Percentiles rank a stretch among this genome's conserved stretches.
Evolutionary conservation across 805 yeast species (phyloP).

Genomic region (Ogataea polymorpha): DNA sequence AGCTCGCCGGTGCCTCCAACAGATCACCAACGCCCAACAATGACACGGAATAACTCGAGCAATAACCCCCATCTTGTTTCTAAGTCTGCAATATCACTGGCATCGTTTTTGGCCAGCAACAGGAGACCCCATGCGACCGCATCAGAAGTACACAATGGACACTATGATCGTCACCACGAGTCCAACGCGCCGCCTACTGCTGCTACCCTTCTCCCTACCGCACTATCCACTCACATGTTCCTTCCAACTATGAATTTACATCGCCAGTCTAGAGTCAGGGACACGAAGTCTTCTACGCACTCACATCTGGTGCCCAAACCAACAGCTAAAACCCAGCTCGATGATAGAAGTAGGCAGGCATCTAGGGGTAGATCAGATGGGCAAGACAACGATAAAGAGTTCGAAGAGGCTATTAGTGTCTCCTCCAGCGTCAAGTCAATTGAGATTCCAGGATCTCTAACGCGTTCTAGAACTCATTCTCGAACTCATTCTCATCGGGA

Average conservation of each 20-base stretch:
- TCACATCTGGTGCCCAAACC: conserved; percentile 4
- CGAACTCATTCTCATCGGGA: conserved; percentile 7
- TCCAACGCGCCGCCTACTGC: conserved; percentile 64
- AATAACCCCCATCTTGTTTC: conserved; percentile 31
- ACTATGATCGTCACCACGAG: conserved; percentile 36
- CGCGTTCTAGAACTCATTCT: conserved; percentile 7
- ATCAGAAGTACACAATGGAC: conserved; percentile 13
- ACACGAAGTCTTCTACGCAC: neutral
- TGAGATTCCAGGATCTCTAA: conserved; percentile 27
- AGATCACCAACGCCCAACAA: conserved; percentile 12
- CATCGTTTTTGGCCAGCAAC: conserved; percentile 38
- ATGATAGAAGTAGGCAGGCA: neutral
- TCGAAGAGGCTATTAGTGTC: conserved; percentile 4
- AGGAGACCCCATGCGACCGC: conserved; percentile 29
- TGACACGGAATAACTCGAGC: conserved; percentile 14
- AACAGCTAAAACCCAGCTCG: neutral
- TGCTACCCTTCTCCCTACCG: conserved; percentile 55
- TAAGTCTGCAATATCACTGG: conserved; percentile 38
- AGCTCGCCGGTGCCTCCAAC: conserved; percentile 3
- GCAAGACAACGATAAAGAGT: neutral
- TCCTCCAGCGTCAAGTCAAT: conserved; percentile 30
- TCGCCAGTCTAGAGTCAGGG: conserved; percentile 17
- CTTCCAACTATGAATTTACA: conserved; percentile 43
- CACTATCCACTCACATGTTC: conserved; percentile 60
- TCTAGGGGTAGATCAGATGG: neutral